Base-by-base conservation (phyloP, 1,284 basidiomycete species). In the Tylopilus sp. region DNA sequence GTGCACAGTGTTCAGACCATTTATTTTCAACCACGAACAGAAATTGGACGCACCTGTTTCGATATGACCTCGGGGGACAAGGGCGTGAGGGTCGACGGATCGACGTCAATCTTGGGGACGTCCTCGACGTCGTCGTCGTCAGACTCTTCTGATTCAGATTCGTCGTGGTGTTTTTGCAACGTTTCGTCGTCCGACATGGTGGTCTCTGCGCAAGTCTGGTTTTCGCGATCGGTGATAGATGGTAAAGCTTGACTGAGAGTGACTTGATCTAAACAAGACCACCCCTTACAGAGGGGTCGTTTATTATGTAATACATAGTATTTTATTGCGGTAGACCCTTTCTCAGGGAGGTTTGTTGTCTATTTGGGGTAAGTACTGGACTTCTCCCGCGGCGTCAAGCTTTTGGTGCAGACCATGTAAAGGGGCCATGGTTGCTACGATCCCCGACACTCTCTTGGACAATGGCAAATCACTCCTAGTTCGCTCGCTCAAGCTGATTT, bases 51-150 rank as follows among this genome's bases (percentile, higher is more conserved):
- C 56, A 95, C 96, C 81, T 99, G 96, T 80, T 96, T 97, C 63
- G 90, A 89, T 71, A 99, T 98, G 65, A 99, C 96, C 73, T 98
- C 92, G 20, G 94, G 96, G 43, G 90, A 92, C 52, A 98, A 80
- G 45, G 96, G 92, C 45, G 91, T 92, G 62, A 99, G 81, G 71
- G 84, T 90, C 52, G 88, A 80, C 11, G 81, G 74, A 76, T 94
- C 92, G 64, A 94, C 73, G 24, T 91, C 80, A 61, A 93, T 70
- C 54, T 79, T 75, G 32, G 83, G 81, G 60, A 86, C 57, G n/a
- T 69, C 71, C 41, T 85, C 82, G 32, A 74, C 69, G 7, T 71
- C 74, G 44, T 80, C 80, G 43, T 84, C 85, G 45, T 85, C 85
- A 42, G 83, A 84, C 37, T 84, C 79, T 54, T 87, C 86, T 15